Evolutionary conservation across 805 yeast genomes (phyloP), one percentile per base, ranked within the genome.

Genomic region (Saccharomyces mikatae): DNA sequence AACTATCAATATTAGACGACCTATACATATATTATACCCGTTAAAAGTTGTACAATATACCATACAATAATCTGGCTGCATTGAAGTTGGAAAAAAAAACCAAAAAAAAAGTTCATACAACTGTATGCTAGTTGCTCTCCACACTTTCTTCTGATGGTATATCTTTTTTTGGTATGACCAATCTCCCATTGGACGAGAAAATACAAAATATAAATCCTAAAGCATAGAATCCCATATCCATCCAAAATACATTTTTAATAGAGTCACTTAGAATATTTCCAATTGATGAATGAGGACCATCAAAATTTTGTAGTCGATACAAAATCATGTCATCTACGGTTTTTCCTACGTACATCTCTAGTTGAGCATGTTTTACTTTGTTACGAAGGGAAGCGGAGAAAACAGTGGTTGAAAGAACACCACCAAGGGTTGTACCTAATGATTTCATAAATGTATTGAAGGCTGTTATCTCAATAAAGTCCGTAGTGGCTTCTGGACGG

Each of bases 361-460:
- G 47, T 9, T 48, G 31, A 9, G 48, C 21, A 14, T 50, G 47
- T 8, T 47, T 41, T 22, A 64, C 49, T 48, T 59, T 58, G 47
- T 59, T 57, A 41, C 55, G 27, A 4, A 62, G 52, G 11, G 66
- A 59, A 4, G 60, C 57, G 30, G 61, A 53, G 53, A 66, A 66
- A 24, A 63, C 59, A 13, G 62, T 60, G 31, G 61, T 62, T 17
- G 64, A 58, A 41, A 63, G 31, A 17, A 65, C 54, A 52, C 67
- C 63, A 22, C 67, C 70, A 30, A 61, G 49, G 2, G 68, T 61
- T 48, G 60, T 58, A 4, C 67, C 70, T 26, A 61, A 36, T 29
- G 58, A 55, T 49, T 64, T 65, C 29, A 59, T 27, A 29, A 64
- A 66, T 6, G 63, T 56, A 36, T 63, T 63, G 46, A 63, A 55